Conservation (phyloP, 176 grass and related monocot species). For the Dendrocalamus sinicus region DNA sequence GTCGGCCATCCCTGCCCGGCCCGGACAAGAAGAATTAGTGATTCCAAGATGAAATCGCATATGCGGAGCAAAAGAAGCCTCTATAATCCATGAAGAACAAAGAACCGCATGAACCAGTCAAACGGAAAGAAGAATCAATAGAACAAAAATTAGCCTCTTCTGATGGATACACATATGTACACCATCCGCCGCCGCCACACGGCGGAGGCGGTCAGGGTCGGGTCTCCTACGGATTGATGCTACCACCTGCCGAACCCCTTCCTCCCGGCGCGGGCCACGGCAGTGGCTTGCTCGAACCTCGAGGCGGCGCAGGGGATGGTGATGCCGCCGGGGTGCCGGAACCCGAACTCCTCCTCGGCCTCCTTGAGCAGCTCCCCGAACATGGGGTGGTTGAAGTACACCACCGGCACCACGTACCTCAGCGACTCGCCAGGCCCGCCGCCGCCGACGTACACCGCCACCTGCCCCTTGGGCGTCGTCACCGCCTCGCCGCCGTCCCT, state of each 20-base stretch:
- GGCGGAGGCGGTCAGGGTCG: not conserved
- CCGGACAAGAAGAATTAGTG: not conserved
- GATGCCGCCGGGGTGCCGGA: constrained; percentile 91
- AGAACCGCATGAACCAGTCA: not conserved
- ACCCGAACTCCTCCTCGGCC: constrained; percentile 93
- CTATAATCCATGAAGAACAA: not conserved
- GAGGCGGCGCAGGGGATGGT: constrained; percentile 89
- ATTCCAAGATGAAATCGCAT: constrained; percentile 3
- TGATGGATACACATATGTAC: constrained; percentile 50
- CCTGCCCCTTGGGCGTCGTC: constrained; percentile 79
- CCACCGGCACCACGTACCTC: constrained; percentile 82
- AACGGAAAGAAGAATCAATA: constrained; percentile 18
- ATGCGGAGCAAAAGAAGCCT: not conserved
- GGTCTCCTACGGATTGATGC: not conserved
- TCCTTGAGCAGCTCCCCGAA: constrained; percentile 84
- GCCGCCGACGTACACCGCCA: constrained; percentile 86
- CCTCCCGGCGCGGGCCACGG: constrained; percentile 53
- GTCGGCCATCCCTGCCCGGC: too few species aligned
- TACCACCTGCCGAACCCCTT: constrained; percentile 54
- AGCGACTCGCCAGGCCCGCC: constrained; percentile 41
- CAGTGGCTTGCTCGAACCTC: constrained; percentile 68
- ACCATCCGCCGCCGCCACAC: constrained; percentile 22
- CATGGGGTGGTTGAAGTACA: constrained; percentile 96
- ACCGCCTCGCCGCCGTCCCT: not conserved
- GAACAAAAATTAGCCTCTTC: constrained; percentile 33